Evolutionary conservation across 192 early-diverging fungal species (phyloP).

Genomic region (Mortierella antarctica): DNA sequence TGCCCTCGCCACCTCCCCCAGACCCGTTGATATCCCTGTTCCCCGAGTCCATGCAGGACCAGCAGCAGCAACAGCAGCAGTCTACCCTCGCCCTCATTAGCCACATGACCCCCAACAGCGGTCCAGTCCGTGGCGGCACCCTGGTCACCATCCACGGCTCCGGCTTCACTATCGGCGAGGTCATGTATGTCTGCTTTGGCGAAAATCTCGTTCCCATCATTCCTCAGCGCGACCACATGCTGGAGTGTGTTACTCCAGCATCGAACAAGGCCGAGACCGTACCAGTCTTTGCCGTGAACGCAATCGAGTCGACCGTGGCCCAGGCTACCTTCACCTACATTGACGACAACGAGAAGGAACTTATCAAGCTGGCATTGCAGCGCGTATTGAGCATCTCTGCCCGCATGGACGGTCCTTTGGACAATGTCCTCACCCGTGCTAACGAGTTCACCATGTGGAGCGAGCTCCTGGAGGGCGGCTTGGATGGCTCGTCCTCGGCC

Average conservation of each 20-base stretch:
- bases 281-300: slow-evolving; percentile 45
- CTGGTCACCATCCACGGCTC: slow-evolving; percentile 46
- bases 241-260: slow-evolving; percentile 48
- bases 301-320: slow-evolving; percentile 27
- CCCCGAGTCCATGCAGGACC: slow-evolving; percentile 29
- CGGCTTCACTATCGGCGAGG: slow-evolving; percentile 41
- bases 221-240: slow-evolving; percentile 53
- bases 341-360: slow-evolving; percentile 53
- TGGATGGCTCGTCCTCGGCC: slow-evolving; percentile 6
- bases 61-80: slow-evolving; percentile 25
- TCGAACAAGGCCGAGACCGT: slow-evolving; percentile 46
- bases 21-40: slow-evolving; percentile 50
- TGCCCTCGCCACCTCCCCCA: slow-evolving; percentile 49
- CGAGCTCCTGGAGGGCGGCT: slow-evolving; percentile 35
- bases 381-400: slow-evolving; percentile 50
- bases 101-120: slow-evolving; percentile 50
- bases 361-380: slow-evolving; percentile 51
- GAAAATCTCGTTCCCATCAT: slow-evolving; percentile 44
- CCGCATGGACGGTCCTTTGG: slow-evolving; percentile 49
- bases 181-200: slow-evolving; percentile 51
- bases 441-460: slow-evolving; percentile 46
- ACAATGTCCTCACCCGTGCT: slow-evolving; percentile 44
- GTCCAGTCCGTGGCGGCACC: slow-evolving; percentile 43
- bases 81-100: slow-evolving; percentile 22
- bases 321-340: slow-evolving; percentile 46